A percentile compares a stretch with the other conserved stretches of the same genome.
Evolutionary conservation across 306 rosid genomes (phyloP).

Genomic region (Vachellia pachyceras): DNA sequence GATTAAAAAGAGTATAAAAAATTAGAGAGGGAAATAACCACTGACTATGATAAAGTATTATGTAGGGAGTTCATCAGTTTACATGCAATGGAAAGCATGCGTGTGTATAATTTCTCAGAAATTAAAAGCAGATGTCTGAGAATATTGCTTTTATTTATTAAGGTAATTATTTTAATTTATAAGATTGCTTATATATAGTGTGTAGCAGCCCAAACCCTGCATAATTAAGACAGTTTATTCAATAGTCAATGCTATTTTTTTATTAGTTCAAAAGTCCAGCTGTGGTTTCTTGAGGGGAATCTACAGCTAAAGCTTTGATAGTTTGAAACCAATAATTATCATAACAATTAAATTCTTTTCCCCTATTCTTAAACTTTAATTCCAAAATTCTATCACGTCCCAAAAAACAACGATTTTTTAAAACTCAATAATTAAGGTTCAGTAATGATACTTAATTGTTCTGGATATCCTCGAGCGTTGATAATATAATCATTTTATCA

Average conservation of each 20-base stretch:
- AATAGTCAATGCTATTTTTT: background rate
- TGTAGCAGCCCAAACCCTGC: background rate
- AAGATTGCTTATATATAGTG: too few relatives aligned
- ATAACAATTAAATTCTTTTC: background rate
- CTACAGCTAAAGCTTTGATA: background rate
- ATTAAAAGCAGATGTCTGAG: too few relatives aligned
- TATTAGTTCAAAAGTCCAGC: background rate
- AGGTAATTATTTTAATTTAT: too few relatives aligned
- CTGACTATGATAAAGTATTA: too few relatives aligned
- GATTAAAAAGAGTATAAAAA: too few relatives aligned
- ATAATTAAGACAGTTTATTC: too few relatives aligned
- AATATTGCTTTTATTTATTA: too few relatives aligned
- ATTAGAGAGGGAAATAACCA: too few relatives aligned
- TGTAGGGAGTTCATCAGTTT: too few relatives aligned
- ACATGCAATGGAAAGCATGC: too few relatives aligned
- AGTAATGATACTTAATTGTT: conserved; percentile 19
- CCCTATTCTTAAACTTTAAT: conserved; percentile 1
- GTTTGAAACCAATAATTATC: too few relatives aligned
- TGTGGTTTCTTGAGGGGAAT: background rate
- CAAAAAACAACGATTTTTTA: background rate
- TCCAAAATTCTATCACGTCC: background rate
- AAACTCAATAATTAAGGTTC: background rate
- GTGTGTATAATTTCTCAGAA: too few relatives aligned
- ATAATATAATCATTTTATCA: background rate
- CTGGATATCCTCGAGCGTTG: background rate